Conservation (phyloP, 352 stramenopile species). For the Hyaloperonospora arabidopsidis region DNA sequence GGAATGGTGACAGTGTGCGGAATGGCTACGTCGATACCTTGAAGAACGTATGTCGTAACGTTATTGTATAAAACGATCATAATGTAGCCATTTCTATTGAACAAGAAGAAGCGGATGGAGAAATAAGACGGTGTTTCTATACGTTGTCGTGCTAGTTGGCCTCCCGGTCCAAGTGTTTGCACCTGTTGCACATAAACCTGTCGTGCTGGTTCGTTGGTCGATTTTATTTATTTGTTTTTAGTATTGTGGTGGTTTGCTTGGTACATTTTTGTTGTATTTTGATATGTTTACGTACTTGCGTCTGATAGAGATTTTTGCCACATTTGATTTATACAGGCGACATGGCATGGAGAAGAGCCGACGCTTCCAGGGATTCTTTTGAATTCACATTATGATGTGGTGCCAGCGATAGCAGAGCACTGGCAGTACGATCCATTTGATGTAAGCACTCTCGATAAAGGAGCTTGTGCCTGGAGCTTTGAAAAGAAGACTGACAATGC, state of each 20-base stretch:
- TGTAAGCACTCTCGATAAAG: constrained; percentile 17
- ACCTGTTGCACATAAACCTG: constrained; percentile 66
- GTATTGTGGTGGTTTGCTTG: background rate
- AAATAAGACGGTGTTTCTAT: background rate
- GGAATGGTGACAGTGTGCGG: constrained; percentile 31
- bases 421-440: constrained; percentile 91
- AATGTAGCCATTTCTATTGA: too few relatives aligned
- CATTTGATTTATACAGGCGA: too few relatives aligned
- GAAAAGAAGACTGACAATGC: background rate
- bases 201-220: constrained; percentile 75
- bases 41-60: constrained; percentile 29
- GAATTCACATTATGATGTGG: constrained; percentile 96
- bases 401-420: constrained; percentile 80
- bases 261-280: too few relatives aligned
- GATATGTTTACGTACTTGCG: too few relatives aligned
- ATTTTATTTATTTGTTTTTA: constrained; percentile 21
- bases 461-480: too few relatives aligned
- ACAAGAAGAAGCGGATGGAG: background rate
- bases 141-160: constrained; percentile 24
- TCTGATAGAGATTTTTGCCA: too few relatives aligned
- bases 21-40: constrained; percentile 57
- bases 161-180: constrained; percentile 48
- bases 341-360: constrained; percentile 82
- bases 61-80: too few relatives aligned
- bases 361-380: constrained; percentile 86